Evolutionary conservation across 1,139 yeast genomes (phyloP), one percentile per base, ranked within the genome.

Genomic region (Ogataea hybrid): DNA sequence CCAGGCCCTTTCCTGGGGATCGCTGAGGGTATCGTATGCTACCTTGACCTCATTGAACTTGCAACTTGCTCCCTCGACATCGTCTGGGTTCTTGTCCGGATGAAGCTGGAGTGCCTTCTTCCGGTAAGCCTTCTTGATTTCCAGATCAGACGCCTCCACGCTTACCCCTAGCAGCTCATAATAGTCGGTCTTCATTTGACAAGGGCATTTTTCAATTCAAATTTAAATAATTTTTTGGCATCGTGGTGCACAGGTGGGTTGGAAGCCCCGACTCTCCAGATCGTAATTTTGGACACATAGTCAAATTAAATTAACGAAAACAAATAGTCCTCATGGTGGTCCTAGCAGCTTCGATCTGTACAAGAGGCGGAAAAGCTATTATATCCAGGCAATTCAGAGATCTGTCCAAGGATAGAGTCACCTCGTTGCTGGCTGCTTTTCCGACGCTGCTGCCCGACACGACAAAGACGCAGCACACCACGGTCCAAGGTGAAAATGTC

Each of bases 1-100:
- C 97, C 97, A 92, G 1, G 95, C 85, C 50, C 98, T 70, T 59
- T 92, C 97, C 55, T 89, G 95, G 0, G 96, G 84, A 62, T 92
- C 97, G 11, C 87, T 77, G n/a, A 92, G 67, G 2, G 90, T 88
- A 59, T 92, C 97, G 62, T 90, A 92, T 0, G 98, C 98, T 2
- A 92, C 80, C 58, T 95, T 76, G 4, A 92, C 82, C 48, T 81
- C 75, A 7, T 95, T 83, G 67, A 92, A 92, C 43, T 77, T 69
- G 34, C 74, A 77, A 0, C 96, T 89, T 3, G 97, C 94, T 45
- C 81, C 94, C 55, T 87, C 96, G 3, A 82, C 74, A 56, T 84
- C 81, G 50, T 81, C 79, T 2, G 86, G 86, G 58, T 89, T 90
- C 62, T 92, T 92, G 61, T 92, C 98, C 0, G 98, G 97, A 63